A percentile compares a stretch with the other conserved stretches of the same genome.
phyloP scores from a whole-genome alignment of 1,284 basidiomycete species.

The Lentinus polychrous region DNA sequence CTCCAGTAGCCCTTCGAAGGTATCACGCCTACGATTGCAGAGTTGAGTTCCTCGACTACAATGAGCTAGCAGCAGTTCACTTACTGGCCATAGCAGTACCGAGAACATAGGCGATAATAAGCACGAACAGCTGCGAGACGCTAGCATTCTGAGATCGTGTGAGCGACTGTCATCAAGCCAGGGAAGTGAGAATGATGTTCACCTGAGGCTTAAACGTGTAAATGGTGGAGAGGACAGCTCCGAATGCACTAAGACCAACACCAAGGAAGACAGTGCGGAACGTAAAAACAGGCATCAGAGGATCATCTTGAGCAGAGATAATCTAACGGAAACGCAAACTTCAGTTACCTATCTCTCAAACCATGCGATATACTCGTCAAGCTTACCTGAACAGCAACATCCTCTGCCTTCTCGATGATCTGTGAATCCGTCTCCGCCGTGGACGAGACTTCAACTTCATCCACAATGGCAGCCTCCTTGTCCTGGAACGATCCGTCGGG shows the following conservation, averaged over 20 bases:
- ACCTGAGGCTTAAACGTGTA: constrained; percentile 57
- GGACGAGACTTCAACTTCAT: constrained; percentile 10
- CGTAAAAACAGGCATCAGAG: constrained; percentile 49
- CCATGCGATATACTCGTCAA: background rate
- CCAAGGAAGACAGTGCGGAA: constrained; percentile 55
- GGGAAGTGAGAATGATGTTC: background rate
- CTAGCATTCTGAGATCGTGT: constrained; percentile 38
- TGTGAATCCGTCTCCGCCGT: constrained; percentile 15
- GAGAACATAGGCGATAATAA: constrained; percentile 58
- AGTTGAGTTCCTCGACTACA: constrained; percentile 22
- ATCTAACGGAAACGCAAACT: constrained; percentile 23
- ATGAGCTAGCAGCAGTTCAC: constrained; percentile 9
- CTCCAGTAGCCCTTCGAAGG: constrained; percentile 41
- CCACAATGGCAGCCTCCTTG: constrained; percentile 13
- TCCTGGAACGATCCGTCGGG: constrained; percentile 17
- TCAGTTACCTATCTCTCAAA: background rate
- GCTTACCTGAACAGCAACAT: constrained; percentile 37
- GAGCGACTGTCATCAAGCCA: background rate
- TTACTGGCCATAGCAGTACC: constrained; percentile 44
- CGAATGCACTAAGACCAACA: constrained; percentile 53
- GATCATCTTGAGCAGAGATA: constrained; percentile 49
- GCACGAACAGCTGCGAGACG: constrained; percentile 45
- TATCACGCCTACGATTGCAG: constrained; percentile 30
- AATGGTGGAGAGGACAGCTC: constrained; percentile 49
- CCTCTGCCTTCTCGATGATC: constrained; percentile 37